Evolutionary conservation across 495 filamentous ascomycete genomes (phyloP), one percentile per base, ranked within the genome.

Genomic region (Aspergillus incahuasiensis): DNA sequence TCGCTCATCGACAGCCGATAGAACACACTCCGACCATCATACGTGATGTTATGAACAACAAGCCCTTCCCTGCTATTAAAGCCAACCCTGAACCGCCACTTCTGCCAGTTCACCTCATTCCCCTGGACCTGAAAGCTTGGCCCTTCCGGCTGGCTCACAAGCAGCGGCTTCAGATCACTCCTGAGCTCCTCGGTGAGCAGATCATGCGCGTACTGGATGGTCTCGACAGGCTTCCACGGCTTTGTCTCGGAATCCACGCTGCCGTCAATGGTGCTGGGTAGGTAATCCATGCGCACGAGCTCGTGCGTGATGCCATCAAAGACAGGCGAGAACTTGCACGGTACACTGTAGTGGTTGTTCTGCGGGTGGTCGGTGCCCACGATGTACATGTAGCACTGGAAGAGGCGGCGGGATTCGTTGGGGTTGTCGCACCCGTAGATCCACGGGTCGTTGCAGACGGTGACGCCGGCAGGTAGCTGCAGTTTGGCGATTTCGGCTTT

Each of bases 301-400:
- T 85, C 77, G 64, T 78, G 78, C 1, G 80, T 83, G 22, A 79
- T 75, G 0, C 80, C 81, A 61, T 85, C 82, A 39, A 95, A 75
- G 18, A 94, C 87, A 0, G 90, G 89, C 5, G 86, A 91, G 60
- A 94, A 87, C 32, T 84, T 79, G 47, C 91, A 78, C 0, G 90
- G 90, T 32, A 88, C 78, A 0, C 88, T 83, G 67, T 95, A 95
- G 60, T 92, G 86, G 63, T 91, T 92, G 57, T 73, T 70, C 48
- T 74, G 66, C 1, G 72, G 68, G 41, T 76, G 72, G 48, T 76
- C 67, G 1, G 56, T 59, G 1, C 58, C 63, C 2, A 74, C 66
- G 18, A 75, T 66, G 28, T 75, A 75, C 68, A 77, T 74, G 57
- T 74, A 77, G 59, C 71, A 75, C 52, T 77, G 74, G 51, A 71